Evolutionary conservation across 371 early-diverging fungal species (phyloP).

Genomic region (Thermomucor indicae-seudaticae): DNA sequence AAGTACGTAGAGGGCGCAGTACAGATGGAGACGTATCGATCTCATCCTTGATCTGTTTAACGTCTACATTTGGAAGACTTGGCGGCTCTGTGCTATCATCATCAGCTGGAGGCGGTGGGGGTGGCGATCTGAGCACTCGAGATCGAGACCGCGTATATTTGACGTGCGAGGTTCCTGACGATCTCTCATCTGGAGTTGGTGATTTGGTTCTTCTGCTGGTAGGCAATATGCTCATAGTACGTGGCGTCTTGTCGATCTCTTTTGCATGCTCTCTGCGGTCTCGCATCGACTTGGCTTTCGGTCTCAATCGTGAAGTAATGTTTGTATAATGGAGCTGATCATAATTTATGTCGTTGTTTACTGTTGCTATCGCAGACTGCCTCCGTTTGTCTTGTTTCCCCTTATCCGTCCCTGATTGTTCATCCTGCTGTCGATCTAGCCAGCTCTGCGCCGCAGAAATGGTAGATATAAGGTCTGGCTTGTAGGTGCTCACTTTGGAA

Average conservation of each 20-base stretch:
- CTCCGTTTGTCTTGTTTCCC: neutral
- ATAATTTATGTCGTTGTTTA: neutral
- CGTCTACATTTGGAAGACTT: slow-evolving; percentile 19
- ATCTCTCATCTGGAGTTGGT: neutral
- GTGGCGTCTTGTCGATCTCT: too few species aligned
- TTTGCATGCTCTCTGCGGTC: neutral
- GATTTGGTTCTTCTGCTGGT: neutral
- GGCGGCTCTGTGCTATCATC: slow-evolving; percentile 4
- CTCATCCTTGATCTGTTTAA: slow-evolving; percentile 15
- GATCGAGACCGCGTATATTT: slow-evolving; percentile 7
- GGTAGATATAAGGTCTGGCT: neutral
- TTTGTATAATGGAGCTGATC: too few species aligned
- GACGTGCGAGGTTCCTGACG: neutral
- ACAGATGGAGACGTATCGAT: slow-evolving; percentile 1
- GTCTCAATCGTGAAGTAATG: neutral
- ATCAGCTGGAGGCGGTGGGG: slow-evolving; percentile 14
- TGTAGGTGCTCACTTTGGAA: neutral
- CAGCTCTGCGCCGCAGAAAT: neutral
- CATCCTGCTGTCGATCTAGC: neutral
- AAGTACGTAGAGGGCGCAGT: neutral
- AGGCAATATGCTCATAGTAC: neutral
- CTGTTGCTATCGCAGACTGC: neutral
- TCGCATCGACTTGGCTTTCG: slow-evolving; percentile 7
- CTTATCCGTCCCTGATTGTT: neutral
- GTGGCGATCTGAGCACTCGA: slow-evolving; percentile 14